Evolutionary conservation across 2,329 filamentous ascomycete genomes (phyloP).

Genomic region (Magnaporthiopsis poae): DNA sequence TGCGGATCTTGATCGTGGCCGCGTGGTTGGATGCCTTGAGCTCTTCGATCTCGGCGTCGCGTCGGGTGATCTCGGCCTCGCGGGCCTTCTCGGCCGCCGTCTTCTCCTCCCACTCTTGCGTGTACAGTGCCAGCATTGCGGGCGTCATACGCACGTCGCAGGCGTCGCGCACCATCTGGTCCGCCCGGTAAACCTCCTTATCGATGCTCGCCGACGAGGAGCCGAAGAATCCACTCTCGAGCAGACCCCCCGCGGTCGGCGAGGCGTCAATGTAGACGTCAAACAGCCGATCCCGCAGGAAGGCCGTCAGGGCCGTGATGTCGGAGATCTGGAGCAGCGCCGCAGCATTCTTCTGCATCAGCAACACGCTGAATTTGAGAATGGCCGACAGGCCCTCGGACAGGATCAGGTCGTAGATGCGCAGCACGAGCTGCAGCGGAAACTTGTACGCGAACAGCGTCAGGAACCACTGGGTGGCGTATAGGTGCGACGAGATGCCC

Average conservation of each 20-base stretch:
- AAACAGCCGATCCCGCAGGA: conserved; percentile 87
- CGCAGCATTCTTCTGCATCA: conserved; percentile 89
- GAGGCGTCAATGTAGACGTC: conserved; percentile 94
- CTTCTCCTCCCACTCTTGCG: conserved; percentile 85
- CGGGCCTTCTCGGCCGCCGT: conserved; percentile 71
- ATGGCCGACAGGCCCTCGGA: conserved; percentile 90
- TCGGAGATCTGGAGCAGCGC: conserved; percentile 75
- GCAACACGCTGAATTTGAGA: conserved; percentile 82
- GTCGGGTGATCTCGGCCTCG: conserved; percentile 68
- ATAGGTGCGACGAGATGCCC: conserved; percentile 80
- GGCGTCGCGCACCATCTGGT: conserved; percentile 85
- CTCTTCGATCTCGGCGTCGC: conserved; percentile 69
- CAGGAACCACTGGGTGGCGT: conserved; percentile 97
- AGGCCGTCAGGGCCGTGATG: conserved; percentile 79
- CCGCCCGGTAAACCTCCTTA: conserved; percentile 90
- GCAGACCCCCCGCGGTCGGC: conserved; percentile 81
- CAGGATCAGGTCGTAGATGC: conserved; percentile 90
- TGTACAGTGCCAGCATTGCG: conserved; percentile 71
- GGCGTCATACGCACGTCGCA: conserved; percentile 78
- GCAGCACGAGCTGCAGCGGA: conserved; percentile 85
- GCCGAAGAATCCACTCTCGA: conserved; percentile 96
- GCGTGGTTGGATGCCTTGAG: conserved; percentile 58
- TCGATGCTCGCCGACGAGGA: conserved; percentile 80
- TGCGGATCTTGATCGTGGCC: conserved; percentile 67
- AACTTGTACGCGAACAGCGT: conserved; percentile 98